A percentile compares a stretch with the other conserved stretches of the same genome.
These are phyloP conservation scores for Cladosporium sphaerospermum DNA, from an alignment of 2,329 filamentous ascomycete species.

Conservation along the genomic window DNA sequence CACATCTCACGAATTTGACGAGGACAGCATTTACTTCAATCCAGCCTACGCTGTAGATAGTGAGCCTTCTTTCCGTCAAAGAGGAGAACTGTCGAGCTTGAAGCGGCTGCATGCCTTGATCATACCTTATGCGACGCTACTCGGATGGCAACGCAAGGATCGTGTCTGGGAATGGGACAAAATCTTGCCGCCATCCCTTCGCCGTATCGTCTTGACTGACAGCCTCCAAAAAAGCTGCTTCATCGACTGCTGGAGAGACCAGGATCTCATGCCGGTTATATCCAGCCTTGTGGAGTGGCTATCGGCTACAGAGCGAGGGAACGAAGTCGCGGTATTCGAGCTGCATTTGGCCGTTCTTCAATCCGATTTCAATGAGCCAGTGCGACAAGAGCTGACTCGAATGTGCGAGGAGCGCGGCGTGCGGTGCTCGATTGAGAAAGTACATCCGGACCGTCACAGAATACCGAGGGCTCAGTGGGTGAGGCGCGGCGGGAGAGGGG, in stretches of 20 bases:
- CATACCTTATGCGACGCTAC: slow-evolving; percentile 2
- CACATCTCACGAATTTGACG: not conserved
- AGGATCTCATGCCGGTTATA: not conserved
- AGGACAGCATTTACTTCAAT: slow-evolving; percentile 1
- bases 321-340: not conserved
- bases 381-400: not conserved
- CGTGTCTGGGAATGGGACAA: not conserved
- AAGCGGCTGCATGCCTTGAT: not conserved
- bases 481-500: not conserved
- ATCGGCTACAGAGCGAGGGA: not conserved
- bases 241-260: not conserved
- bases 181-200: slow-evolving; percentile 4
- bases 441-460: not conserved
- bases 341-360: not conserved
- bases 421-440: slow-evolving; percentile 1
- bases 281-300: not conserved
- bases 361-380: not conserved
- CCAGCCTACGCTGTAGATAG: not conserved
- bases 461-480: not conserved
- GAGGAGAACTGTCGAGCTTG: not conserved
- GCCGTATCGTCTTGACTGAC: not conserved
- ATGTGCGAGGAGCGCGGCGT: not conserved
- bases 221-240: not conserved
- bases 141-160: not conserved
- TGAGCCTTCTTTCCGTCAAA: not conserved